A percentile compares a stretch with the other conserved stretches of the same genome.
Conservation (phyloP, 2,329 filamentous ascomycete species). For the Phyllosticta citrichinensis region DNA sequence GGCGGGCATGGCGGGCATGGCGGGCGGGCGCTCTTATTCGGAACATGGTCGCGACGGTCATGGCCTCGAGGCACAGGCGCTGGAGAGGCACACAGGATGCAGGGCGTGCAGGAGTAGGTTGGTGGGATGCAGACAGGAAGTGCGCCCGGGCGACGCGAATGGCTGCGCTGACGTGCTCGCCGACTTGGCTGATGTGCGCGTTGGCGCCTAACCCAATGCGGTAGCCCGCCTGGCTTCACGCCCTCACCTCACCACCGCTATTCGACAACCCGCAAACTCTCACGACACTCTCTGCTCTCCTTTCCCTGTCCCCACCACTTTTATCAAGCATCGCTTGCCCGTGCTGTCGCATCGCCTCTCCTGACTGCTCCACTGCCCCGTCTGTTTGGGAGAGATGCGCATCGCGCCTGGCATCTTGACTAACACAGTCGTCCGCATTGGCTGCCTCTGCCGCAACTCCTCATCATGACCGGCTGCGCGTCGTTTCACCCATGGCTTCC, state of each 20-base stretch:
- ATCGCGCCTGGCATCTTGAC: neutral
- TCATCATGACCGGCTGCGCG: neutral
- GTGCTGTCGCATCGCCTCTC: neutral
- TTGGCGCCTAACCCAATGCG: neutral
- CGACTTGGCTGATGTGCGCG: neutral
- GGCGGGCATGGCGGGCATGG: constrained; percentile 1
- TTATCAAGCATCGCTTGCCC: neutral
- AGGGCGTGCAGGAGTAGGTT: neutral
- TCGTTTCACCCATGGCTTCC: neutral
- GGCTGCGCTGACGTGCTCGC: constrained; percentile 1
- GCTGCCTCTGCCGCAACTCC: neutral
- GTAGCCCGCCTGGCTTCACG: neutral
- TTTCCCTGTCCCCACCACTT: neutral
- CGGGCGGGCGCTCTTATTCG: constrained; percentile 5
- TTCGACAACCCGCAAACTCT: neutral
- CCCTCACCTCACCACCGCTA: neutral
- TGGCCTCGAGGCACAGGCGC: neutral
- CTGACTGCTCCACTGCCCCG: neutral
- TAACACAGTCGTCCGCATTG: neutral
- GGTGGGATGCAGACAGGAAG: neutral
- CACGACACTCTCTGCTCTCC: neutral
- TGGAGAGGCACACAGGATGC: neutral
- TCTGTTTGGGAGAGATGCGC: neutral
- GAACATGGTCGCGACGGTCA: neutral
- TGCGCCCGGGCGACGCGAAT: constrained; percentile 1